phyloP scores from a whole-genome alignment of 2,329 filamentous ascomycete genomes.

The Xylariaceae sp. region DNA sequence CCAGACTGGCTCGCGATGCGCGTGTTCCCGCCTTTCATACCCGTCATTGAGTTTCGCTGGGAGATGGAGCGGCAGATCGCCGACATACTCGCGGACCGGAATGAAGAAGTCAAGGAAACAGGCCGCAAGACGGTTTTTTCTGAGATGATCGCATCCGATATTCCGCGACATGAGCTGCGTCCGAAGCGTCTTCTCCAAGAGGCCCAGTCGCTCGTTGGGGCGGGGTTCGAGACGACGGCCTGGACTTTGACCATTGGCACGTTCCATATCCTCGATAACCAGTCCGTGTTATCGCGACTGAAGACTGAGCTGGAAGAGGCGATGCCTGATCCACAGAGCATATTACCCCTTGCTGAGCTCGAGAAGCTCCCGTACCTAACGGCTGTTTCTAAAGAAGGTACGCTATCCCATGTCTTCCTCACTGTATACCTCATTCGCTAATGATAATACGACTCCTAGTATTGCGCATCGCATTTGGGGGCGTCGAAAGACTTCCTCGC shows the following conservation, averaged over 20 bases:
- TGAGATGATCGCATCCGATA: constrained; percentile 9
- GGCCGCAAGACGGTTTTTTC: constrained; percentile 5
- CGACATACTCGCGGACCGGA: constrained; percentile 10
- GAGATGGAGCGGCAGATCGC: constrained; percentile 22
- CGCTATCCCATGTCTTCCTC: neutral
- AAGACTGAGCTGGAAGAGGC: constrained; percentile 13
- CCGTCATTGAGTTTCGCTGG: constrained; percentile 13
- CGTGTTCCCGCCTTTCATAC: constrained; percentile 10
- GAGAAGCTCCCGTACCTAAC: constrained; percentile 29
- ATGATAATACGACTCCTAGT: neutral
- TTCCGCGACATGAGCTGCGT: constrained; percentile 8
- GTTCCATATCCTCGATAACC: constrained; percentile 26
- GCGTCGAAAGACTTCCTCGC: constrained; percentile 24
- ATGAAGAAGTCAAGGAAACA: neutral
- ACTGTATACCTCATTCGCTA: neutral
- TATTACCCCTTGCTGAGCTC: constrained; percentile 19
- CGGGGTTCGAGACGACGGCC: constrained; percentile 40
- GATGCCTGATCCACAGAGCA: constrained; percentile 23
- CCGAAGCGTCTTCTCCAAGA: constrained; percentile 16
- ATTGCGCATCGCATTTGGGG: constrained; percentile 25
- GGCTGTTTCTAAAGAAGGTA: constrained; percentile 11
- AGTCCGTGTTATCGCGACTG: neutral
- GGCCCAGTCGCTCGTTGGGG: constrained; percentile 23
- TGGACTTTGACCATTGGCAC: constrained; percentile 22
- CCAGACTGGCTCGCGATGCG: constrained; percentile 7